These are phyloP conservation scores for Termitomyces sp. DNA, from an alignment of 768 basidiomycete species.

Conservation along the genomic window DNA sequence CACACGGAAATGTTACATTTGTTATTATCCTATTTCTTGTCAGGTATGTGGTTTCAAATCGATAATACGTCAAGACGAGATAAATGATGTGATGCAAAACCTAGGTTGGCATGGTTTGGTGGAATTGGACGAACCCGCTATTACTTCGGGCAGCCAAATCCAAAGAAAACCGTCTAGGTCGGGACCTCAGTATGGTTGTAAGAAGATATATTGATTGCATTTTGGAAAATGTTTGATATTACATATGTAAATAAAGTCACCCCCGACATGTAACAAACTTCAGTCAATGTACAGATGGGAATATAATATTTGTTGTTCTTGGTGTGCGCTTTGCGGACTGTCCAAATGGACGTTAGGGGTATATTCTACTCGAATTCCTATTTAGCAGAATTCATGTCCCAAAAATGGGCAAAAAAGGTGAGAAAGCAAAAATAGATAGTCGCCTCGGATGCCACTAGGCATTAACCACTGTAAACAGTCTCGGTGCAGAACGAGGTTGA, in stretches of 20 bases:
- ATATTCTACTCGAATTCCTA: not conserved
- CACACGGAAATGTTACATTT: constrained; percentile 74
- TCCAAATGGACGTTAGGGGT: not conserved
- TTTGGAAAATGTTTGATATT: not conserved
- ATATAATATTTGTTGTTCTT: not conserved
- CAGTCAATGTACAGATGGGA: not conserved
- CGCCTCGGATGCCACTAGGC: constrained; percentile 12
- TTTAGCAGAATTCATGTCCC: not conserved
- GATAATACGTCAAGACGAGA: not conserved
- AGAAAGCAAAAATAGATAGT: not conserved
- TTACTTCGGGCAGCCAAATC: constrained; percentile 10
- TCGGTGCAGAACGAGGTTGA: constrained; percentile 17
- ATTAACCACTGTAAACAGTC: constrained; percentile 30
- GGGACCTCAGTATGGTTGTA: not conserved
- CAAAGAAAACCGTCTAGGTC: constrained; percentile 4
- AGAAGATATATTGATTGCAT: no score
- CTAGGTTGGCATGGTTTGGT: constrained; percentile 18
- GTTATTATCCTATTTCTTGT: constrained; percentile 51
- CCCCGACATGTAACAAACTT: not conserved
- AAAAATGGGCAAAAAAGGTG: not conserved
- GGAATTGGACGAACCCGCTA: constrained; percentile 19
- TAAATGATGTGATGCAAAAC: not conserved
- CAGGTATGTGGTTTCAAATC: constrained; percentile 38
- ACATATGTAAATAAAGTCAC: no score
- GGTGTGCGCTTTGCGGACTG: no score